Base-by-base conservation (phyloP, 371 early-diverging fungal genomes). In the Encephalitozoon intestinalis region DNA sequence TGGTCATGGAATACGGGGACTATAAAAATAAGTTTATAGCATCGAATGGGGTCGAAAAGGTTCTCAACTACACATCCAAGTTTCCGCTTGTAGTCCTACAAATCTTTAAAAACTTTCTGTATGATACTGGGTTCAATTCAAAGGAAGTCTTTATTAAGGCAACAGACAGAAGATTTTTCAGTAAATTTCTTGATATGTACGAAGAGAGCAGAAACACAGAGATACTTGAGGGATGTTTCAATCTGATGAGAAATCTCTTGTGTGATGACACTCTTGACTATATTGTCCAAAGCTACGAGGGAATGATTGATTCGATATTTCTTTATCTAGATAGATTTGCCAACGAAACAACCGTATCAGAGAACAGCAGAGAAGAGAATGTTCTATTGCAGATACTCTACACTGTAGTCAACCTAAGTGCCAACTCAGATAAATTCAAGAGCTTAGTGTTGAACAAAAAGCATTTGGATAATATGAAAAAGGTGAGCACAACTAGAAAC, bases 41-140 rank as follows among this genome's bases (percentile, higher is more conserved):
- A 9, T 44, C 30, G 21, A 40, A 40, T 18, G 75, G 67, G 1
- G 50, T 67, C 2, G 34, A 67, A 8, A 46, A 39, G 25, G 21
- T 66, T 26, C 21, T 63, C 23, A 46, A 21, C 28, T 63, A 30
- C 43, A 31, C 12, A 41, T 37, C 53, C 4, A 30, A 44, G 12
- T 73, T 37, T 46, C 64, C 73, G 40, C 26, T 6, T 18, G 50
- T 39, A 2, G 28, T 67, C 5, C 44, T 74, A 18, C 28, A 25
- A n/a, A 46, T 74, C 8, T 63, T 63, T 44, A 74, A 74, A 26
- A 74, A 74, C 34, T 74, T 64, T 67, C 18, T 74, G 0, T 74
- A 74, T 21, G 53, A 66, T 34, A 18, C 31, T 12, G n/a, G 41
- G 15, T 23, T 30, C 26, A 40, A 28, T 18, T 30, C 53, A 66